Evolutionary conservation across 2,329 filamentous ascomycete species (phyloP).

Genomic region (Neobulgaria alba): DNA sequence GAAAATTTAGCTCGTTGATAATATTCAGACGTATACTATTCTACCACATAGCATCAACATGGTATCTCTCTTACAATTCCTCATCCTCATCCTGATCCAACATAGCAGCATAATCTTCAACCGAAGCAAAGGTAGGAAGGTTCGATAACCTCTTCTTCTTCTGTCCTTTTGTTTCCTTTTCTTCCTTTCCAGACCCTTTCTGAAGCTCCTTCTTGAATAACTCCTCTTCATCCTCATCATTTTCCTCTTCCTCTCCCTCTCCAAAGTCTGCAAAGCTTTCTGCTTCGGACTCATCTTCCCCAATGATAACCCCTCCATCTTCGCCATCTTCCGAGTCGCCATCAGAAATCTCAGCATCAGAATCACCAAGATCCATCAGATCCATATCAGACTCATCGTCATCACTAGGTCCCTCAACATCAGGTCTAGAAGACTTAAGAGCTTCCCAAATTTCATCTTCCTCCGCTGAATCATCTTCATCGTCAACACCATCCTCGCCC

Average conservation of each 20-base stretch:
- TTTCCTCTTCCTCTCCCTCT: conserved; percentile 17
- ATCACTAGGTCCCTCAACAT: conserved; percentile 56
- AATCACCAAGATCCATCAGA: conserved; percentile 45
- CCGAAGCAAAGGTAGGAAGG: conserved; percentile 86
- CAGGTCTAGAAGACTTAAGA: conserved; percentile 70
- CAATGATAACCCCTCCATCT: neutral
- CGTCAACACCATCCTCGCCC: conserved; percentile 32
- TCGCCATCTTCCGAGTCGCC: conserved; percentile 32
- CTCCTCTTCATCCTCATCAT: conserved; percentile 27
- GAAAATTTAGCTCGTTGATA: too few species aligned
- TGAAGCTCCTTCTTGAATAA: conserved; percentile 29
- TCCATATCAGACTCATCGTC: conserved; percentile 43
- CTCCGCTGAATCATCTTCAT: conserved; percentile 45
- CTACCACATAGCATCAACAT: too few species aligned
- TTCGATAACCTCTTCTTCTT: conserved; percentile 81
- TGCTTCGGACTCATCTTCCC: neutral
- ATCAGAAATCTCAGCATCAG: conserved; percentile 29
- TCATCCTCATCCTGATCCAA: conserved; percentile 61
- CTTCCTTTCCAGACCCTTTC: conserved; percentile 27
- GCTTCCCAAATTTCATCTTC: conserved; percentile 90
- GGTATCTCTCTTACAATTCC: conserved; percentile 17
- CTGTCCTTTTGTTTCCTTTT: conserved; percentile 40
- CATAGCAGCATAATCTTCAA: conserved; percentile 86
- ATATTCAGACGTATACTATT: too few species aligned
- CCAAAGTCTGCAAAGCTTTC: conserved; percentile 29